phyloP scores from a whole-genome alignment of 768 basidiomycete species.

The Termitomyces eurrhizus region DNA sequence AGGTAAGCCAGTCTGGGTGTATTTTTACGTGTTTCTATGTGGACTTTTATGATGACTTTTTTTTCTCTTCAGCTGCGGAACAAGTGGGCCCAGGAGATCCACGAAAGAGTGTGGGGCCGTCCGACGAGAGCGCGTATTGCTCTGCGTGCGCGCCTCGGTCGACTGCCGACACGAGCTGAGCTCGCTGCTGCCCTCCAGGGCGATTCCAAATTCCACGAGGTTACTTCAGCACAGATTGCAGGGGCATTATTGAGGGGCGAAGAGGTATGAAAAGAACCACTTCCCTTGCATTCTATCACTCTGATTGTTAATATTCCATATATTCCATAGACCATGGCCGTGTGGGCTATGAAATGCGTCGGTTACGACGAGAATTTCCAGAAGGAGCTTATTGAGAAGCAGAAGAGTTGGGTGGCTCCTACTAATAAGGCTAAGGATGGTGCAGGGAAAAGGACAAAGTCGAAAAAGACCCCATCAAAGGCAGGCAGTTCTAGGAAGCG shows the following conservation, averaged over 20 bases:
- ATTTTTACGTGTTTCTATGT: not conserved
- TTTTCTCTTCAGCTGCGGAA: conserved; percentile 1
- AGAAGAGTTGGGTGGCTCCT: not conserved
- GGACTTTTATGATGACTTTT: not conserved
- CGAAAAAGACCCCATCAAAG: not conserved
- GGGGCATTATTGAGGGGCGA: conserved; percentile 4
- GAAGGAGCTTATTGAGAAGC: not conserved
- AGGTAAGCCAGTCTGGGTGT: not conserved
- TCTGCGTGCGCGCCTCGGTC: conserved; percentile 1
- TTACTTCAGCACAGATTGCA: conserved; percentile 4
- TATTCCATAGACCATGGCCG: not conserved
- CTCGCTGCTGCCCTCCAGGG: not conserved
- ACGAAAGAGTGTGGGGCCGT: conserved; percentile 3
- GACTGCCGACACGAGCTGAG: conserved; percentile 8
- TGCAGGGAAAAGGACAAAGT: not conserved
- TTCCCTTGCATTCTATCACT: not conserved
- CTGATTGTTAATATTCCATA: not conserved
- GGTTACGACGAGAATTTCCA: not conserved
- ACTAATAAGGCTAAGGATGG: not conserved
- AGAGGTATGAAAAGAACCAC: conserved; percentile 3
- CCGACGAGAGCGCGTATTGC: conserved; percentile 11
- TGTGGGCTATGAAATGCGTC: conserved; percentile 3
- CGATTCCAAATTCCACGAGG: not conserved
- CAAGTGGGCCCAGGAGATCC: conserved; percentile 6
- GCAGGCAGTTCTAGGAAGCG: not conserved